Base-by-base conservation (phyloP, 495 filamentous ascomycete species). In the Podospora pseudopauciseta region DNA sequence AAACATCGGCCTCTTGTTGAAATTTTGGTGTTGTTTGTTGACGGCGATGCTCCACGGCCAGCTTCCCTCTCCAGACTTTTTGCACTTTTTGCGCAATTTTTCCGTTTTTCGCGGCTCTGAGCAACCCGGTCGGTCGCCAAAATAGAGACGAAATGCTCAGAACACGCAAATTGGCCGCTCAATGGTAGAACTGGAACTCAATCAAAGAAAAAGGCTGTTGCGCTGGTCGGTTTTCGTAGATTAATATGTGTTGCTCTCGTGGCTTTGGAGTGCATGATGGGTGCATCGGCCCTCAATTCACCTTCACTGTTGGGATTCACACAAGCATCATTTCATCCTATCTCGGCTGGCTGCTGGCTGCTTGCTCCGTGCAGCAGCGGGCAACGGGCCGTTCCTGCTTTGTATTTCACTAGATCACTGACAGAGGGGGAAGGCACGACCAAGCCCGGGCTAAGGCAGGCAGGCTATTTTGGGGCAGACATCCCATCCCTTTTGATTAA, bases 11-110 rank as follows among this genome's bases (percentile, higher is more conserved):
- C 55, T 58, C n/a, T 26, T 58, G 55, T 2, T 2, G 23, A 26
- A 20, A 20, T 58, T 58, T 58, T 58, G 55, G 55, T 58, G 55
- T 58, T 58, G 55, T 58, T 58, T 58, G 55, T 58, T 58, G 55
- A 58, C 55, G 55, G 55, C 23, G 55, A 58, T 58, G n/a, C 55
- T 58, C 55, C 55, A 58, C 55, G 55, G 55, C n/a, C 55, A n/a
- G 23, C 55, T 26, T 58, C 55, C 23, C 18, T 58, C 19, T 20
- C 55, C 55, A 58, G 55, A 58, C n/a, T 26, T 58, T 26, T 19
- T 26, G 55, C 55, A 58, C n/a, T 20, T 58, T 58, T 58, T 26
- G 55, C 55, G 55, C 55, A 58, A 58, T 20, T 58, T 58, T 58
- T 58, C n/a, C n/a, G n/a, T 58, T 58, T 58, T 58, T 32, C 23